Conservation (phyloP, 345 rosid species). For the Nasturtium officinale region DNA sequence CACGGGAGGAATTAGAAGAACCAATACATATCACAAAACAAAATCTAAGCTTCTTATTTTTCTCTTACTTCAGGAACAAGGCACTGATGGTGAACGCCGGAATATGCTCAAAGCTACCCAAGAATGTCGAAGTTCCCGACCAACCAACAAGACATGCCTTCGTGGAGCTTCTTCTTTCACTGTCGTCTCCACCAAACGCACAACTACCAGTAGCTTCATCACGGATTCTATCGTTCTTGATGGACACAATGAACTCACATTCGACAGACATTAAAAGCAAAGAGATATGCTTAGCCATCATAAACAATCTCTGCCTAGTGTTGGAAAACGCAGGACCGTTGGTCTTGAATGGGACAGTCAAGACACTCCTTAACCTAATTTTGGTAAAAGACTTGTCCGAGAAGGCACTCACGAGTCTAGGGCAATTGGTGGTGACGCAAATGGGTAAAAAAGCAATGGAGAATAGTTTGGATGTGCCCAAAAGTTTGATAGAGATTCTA, state of each 20-base stretch:
- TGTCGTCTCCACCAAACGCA: constrained; percentile 62
- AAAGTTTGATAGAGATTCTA: constrained; percentile 67
- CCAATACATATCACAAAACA: not conserved
- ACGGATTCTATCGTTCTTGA: constrained; percentile 55
- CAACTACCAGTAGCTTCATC: constrained; percentile 53
- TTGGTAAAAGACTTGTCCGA: constrained; percentile 59
- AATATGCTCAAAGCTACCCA: constrained; percentile 70
- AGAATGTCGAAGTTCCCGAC: constrained; percentile 46
- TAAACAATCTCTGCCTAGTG: constrained; percentile 58
- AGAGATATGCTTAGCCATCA: constrained; percentile 57
- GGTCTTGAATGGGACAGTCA: constrained; percentile 56
- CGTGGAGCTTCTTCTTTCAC: constrained; percentile 58
- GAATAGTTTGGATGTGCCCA: constrained; percentile 56
- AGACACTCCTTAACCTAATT: constrained; percentile 52
- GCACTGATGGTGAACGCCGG: constrained; percentile 78
- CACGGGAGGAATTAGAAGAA: not conserved
- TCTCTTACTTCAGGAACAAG: constrained; percentile 70
- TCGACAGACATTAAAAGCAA: constrained; percentile 54
- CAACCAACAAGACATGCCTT: constrained; percentile 59
- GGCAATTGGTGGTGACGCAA: constrained; percentile 73
- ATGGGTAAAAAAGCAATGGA: constrained; percentile 83
- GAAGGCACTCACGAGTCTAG: constrained; percentile 71
- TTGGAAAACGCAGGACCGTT: constrained; percentile 69
- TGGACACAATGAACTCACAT: constrained; percentile 53
- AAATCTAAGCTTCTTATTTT: constrained; percentile 4